Base-by-base conservation (phyloP, 805 yeast species). In the Schizosaccharomyces japonicus region DNA sequence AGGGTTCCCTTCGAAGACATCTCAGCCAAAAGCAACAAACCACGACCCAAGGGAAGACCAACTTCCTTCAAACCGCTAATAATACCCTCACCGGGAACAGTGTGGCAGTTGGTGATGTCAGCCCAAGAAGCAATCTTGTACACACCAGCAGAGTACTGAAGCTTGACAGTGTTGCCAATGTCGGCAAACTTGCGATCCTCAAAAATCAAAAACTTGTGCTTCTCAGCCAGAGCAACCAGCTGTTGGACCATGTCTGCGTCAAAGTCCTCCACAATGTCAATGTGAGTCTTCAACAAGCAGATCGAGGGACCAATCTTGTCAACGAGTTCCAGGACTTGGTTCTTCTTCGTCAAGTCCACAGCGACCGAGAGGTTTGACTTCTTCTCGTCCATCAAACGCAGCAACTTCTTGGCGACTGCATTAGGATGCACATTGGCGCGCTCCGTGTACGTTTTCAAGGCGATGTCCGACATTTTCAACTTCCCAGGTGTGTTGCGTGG, bases 131-230 rank as follows among this genome's bases (percentile, higher is more conserved):
- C 90, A 51, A 87, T 87, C 58, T 73, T 76, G 66, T 75, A 84
- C 8, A 82, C 78, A 42, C 98, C 98, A 33, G 92, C 82, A 29
- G 80, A 67, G 62, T 87, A 90, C 63, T 90, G 98, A 42, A 82
- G 72, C 64, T 87, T 85, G 48, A 90, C 98, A 1, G 98, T 90
- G 58, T 85, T 83, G 15, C 99, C 99, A 56, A 90, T 90, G 62
- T 90, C 99, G 23, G 99, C 98, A 63, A 90, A 90, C 65, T 90
- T 90, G 53, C 99, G 72, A 64, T 90, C 99, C 65, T 90, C 99
- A 59, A 90, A 90, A 54, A 90, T 78, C 69, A 90, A 65, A 58
- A 90, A 90, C 53, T 79, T 74, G 66, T 85, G 87, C 58, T 84
- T 83, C 55, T 73, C 65, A 19, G 95, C 73, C 29, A 90, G 66